Evolutionary conservation across 179 eudicot genomes (phyloP).

Genomic region (Spinacia oleracea): DNA sequence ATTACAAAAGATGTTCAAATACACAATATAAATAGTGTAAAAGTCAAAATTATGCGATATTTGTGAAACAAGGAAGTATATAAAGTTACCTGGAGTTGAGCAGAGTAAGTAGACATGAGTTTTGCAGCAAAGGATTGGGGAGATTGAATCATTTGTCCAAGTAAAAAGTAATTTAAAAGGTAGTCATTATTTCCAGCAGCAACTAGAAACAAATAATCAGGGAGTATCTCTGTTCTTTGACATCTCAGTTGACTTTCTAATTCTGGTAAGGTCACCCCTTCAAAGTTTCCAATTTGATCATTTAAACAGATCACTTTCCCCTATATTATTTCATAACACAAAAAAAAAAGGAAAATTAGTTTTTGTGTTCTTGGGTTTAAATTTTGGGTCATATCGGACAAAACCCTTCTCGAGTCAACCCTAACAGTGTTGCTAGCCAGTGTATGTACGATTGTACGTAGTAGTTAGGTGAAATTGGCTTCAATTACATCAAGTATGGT

Average conservation of each 20-base stretch:
- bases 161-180: constrained; percentile 46
- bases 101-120: constrained; percentile 23
- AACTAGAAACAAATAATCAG: constrained; percentile 37
- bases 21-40: too few relatives aligned
- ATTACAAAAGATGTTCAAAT: too few relatives aligned
- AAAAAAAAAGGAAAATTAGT: too few relatives aligned
- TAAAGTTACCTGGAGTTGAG: constrained; percentile 32
- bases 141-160: constrained; percentile 2
- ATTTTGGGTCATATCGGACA: too few relatives aligned
- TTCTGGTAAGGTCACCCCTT: constrained; percentile 48
- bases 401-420: too few relatives aligned
- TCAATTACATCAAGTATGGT: too few relatives aligned
- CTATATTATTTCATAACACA: constrained; percentile 1
- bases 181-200: constrained; percentile 76
- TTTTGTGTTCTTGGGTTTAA: too few relatives aligned
- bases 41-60: too few relatives aligned
- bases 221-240: constrained; percentile 15
- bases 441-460: too few relatives aligned
- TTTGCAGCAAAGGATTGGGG: constrained; percentile 25
- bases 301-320: constrained; percentile 41
- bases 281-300: constrained; percentile 55
- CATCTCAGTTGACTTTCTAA: constrained; percentile 38
- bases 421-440: too few relatives aligned
- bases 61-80: too few relatives aligned
- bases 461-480: too few relatives aligned